These are phyloP conservation scores for Datura wrightii DNA, from an alignment of 257 asterid genomes.

Conservation along the genomic window DNA sequence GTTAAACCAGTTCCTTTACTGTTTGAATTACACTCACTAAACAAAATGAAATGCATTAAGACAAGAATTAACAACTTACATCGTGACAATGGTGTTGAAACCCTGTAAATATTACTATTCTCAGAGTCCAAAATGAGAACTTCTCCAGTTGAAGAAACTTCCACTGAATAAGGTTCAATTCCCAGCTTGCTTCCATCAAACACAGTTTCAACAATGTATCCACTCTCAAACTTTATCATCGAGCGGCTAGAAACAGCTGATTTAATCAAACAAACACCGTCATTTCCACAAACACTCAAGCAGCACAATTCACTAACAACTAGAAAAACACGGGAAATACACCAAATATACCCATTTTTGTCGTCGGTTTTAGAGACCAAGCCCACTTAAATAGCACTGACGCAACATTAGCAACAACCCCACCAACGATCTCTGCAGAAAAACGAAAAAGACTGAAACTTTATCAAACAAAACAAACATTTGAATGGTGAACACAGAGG, in stretches of 20 bases:
- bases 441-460: conserved; percentile 1
- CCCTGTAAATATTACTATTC: conserved; percentile 84
- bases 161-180: conserved; percentile 77
- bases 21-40: not conserved
- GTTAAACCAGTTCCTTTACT: not conserved
- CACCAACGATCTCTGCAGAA: conserved; percentile 74
- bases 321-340: not conserved
- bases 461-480: not conserved
- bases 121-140: conserved; percentile 76
- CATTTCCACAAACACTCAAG: conserved; percentile 22
- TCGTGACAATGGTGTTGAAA: conserved; percentile 80
- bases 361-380: conserved; percentile 80
- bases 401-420: conserved; percentile 78
- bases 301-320: conserved; percentile 36
- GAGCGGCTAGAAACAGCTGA: conserved; percentile 80
- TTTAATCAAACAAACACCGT: conserved; percentile 35
- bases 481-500: not conserved
- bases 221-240: conserved; percentile 93
- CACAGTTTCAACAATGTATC: conserved; percentile 91
- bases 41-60: not conserved
- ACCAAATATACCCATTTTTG: conserved; percentile 60
- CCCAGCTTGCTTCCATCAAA: conserved; percentile 97
- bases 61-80: conserved; percentile 54
- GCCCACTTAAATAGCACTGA: conserved; percentile 81
- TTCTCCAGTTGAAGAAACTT: conserved; percentile 75